Evolutionary conservation across 2,329 filamentous ascomycete species (phyloP).

Genomic region (Exserohilum turcica): DNA sequence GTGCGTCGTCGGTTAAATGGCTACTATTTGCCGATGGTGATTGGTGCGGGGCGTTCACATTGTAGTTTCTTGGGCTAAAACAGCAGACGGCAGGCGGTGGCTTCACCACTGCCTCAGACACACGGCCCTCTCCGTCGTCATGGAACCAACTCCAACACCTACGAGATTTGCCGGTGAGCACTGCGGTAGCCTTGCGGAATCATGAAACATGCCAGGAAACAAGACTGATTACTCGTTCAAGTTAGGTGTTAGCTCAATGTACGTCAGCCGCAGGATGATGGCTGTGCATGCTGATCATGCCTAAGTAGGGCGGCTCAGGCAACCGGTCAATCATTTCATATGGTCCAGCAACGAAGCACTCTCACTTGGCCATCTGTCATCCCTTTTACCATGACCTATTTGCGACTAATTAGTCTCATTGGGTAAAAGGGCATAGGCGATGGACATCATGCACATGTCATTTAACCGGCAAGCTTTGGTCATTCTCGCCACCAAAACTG

Average conservation of each 20-base stretch:
- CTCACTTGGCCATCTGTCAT: neutral
- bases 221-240: no score
- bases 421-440: constrained; percentile 1
- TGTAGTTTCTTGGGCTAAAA: neutral
- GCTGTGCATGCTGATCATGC: constrained; percentile 13
- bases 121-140: constrained; percentile 5
- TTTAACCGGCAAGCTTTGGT: constrained; percentile 7
- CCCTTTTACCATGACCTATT: neutral
- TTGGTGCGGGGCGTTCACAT: neutral
- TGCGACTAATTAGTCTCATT: neutral
- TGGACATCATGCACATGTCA: neutral
- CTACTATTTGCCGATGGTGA: constrained; percentile 1
- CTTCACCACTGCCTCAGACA: constrained; percentile 6
- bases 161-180: neutral
- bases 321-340: no score
- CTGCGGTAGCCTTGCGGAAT: neutral
- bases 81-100: constrained; percentile 3
- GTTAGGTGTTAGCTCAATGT: neutral
- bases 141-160: neutral
- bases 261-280: constrained; percentile 6
- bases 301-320: no score
- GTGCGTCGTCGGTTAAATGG: constrained; percentile 9
- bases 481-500: neutral
- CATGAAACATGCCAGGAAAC: no score
- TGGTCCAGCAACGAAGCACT: constrained; percentile 18